Conservation (phyloP, 176 grass and related monocot genomes). For the Chloris gayana region DNA sequence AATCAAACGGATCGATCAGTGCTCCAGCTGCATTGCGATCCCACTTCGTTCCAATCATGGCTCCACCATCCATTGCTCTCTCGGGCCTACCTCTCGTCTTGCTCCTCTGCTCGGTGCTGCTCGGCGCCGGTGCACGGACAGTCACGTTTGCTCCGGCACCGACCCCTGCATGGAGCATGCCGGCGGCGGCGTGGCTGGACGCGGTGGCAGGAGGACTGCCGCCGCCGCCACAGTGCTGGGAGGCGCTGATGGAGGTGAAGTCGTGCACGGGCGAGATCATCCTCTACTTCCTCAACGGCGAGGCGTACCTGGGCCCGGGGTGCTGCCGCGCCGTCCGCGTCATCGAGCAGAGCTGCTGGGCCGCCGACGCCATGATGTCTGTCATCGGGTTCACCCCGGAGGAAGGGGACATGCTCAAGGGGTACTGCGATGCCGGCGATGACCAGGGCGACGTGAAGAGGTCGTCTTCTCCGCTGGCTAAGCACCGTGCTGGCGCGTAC, state of each 20-base stretch:
- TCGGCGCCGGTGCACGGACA: not conserved
- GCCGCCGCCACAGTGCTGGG: constrained; percentile 52
- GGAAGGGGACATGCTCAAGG: constrained; percentile 78
- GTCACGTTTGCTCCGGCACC: not conserved
- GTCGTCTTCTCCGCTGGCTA: too few species aligned
- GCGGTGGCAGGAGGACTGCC: constrained; percentile 9
- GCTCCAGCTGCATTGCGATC: too few species aligned
- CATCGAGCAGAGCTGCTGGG: constrained; percentile 76
- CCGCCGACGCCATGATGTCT: constrained; percentile 62
- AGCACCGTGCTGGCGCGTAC: too few species aligned
- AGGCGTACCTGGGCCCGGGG: constrained; percentile 61
- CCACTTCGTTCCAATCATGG: too few species aligned
- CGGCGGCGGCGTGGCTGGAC: constrained; percentile 27
- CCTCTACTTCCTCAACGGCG: constrained; percentile 76
- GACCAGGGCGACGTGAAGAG: not conserved
- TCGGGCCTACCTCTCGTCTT: not conserved
- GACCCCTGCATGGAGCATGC: not conserved
- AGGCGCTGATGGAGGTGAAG: constrained; percentile 60
- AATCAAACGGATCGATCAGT: too few species aligned
- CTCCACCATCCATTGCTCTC: constrained; percentile 38
- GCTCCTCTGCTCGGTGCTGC: constrained; percentile 20
- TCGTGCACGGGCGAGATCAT: constrained; percentile 84
- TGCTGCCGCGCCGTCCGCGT: constrained; percentile 74
- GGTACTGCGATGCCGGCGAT: constrained; percentile 51
- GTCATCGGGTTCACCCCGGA: constrained; percentile 60